Conservation (phyloP, 306 rosid species). For the Inga laurina region DNA sequence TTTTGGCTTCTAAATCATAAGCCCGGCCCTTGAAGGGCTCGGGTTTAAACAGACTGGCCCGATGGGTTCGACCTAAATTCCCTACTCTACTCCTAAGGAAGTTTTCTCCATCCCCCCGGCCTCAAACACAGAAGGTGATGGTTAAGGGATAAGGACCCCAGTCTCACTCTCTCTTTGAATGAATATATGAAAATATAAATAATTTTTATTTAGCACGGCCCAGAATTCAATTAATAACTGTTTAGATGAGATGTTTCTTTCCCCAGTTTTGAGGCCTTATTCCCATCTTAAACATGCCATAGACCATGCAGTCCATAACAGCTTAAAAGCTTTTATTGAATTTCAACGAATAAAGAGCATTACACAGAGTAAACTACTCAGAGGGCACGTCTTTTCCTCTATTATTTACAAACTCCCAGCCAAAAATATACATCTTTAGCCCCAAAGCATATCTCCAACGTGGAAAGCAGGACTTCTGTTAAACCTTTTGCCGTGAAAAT, state of each 20-base stretch:
- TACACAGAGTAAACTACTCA: slow-evolving; percentile 32
- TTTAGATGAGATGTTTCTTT: background rate
- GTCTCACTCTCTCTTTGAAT: background rate
- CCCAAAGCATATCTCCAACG: slow-evolving; percentile 24
- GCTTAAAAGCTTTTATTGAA: slow-evolving; percentile 38
- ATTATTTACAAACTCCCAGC: slow-evolving; percentile 47
- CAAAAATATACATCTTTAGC: slow-evolving; percentile 41
- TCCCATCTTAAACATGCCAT: background rate
- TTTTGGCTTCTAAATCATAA: no score
- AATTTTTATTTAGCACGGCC: background rate
- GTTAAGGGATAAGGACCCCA: no score
- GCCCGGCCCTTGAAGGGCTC: no score
- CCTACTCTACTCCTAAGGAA: no score
- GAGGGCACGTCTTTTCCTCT: slow-evolving; percentile 47
- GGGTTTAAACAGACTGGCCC: no score
- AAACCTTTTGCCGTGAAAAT: slow-evolving; percentile 21
- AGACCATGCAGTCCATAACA: background rate
- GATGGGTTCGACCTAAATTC: no score
- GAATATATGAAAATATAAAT: background rate
- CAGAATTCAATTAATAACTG: background rate
- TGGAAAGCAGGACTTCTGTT: slow-evolving; percentile 24
- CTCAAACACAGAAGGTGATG: no score
- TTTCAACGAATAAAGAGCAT: slow-evolving; percentile 42
- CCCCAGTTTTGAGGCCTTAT: background rate
- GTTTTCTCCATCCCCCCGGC: no score